A percentile compares a stretch with the other conserved stretches of the same genome.
These are phyloP conservation scores for Alternaria triticimaculans DNA, from an alignment of 2,329 filamentous ascomycete genomes.

Conservation along the genomic window DNA sequence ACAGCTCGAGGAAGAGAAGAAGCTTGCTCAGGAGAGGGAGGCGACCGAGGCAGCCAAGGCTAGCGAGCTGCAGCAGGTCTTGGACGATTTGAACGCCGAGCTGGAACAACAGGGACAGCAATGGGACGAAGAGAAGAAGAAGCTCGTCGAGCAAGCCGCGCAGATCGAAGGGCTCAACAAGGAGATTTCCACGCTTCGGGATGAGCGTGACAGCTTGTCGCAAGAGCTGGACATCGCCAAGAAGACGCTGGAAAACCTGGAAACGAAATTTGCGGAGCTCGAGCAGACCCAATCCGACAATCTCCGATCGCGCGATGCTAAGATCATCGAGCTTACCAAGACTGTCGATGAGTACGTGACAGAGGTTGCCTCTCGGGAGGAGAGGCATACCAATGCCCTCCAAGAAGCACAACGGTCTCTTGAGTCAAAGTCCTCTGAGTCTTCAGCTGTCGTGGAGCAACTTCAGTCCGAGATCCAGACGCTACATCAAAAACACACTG, in stretches of 20 bases:
- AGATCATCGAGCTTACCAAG: slow-evolving; percentile 36
- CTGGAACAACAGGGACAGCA: slow-evolving; percentile 44
- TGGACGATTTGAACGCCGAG: slow-evolving; percentile 44
- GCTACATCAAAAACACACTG: slow-evolving; percentile 41
- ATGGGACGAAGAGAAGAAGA: slow-evolving; percentile 47
- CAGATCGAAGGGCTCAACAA: slow-evolving; percentile 36
- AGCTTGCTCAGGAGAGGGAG: slow-evolving; percentile 38
- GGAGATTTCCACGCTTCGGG: slow-evolving; percentile 29
- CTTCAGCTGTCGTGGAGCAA: slow-evolving; percentile 39
- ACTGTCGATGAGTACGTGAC: slow-evolving; percentile 34
- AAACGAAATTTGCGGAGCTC: slow-evolving; percentile 34
- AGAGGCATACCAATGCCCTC: slow-evolving; percentile 31
- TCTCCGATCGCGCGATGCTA: slow-evolving; percentile 34
- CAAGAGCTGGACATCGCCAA: slow-evolving; percentile 32
- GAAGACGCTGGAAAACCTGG: slow-evolving; percentile 32
- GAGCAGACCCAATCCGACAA: slow-evolving; percentile 39
- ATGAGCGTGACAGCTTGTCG: slow-evolving; percentile 34
- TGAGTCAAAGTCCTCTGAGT: slow-evolving; percentile 39
- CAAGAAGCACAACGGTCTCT: slow-evolving; percentile 32
- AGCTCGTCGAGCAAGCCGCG: slow-evolving; percentile 39
- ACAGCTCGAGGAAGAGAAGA: slow-evolving; percentile 42
- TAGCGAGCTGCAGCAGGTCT: slow-evolving; percentile 44
- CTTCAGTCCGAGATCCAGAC: slow-evolving; percentile 40
- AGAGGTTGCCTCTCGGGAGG: slow-evolving; percentile 28
- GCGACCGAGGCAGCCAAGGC: slow-evolving; percentile 41